Evolutionary conservation across 2,329 filamentous ascomycete genomes (phyloP).

Genomic region (Aspergillus neoniger): DNA sequence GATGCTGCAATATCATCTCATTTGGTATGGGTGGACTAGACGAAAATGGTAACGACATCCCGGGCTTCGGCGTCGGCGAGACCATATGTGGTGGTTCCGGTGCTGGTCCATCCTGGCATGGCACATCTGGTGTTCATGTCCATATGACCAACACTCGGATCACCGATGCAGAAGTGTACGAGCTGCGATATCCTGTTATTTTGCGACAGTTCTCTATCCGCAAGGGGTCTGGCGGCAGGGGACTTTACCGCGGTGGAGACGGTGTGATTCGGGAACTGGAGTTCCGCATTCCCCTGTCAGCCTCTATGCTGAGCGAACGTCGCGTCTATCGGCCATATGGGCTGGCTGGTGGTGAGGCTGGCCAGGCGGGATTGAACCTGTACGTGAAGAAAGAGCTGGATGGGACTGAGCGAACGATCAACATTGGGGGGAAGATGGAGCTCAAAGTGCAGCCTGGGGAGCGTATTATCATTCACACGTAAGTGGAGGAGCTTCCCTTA

Average conservation of each 20-base stretch:
- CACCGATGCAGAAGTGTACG: slow-evolving; percentile 79
- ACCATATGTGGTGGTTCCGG: slow-evolving; percentile 81
- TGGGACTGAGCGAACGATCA: slow-evolving; percentile 56
- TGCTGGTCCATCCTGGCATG: slow-evolving; percentile 74
- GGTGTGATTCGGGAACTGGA: slow-evolving; percentile 82
- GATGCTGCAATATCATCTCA: slow-evolving; percentile 81
- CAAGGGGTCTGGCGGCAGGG: slow-evolving; percentile 64
- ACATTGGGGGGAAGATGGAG: slow-evolving; percentile 65
- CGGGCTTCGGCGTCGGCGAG: slow-evolving; percentile 84
- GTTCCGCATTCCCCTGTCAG: slow-evolving; percentile 77
- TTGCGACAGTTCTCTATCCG: slow-evolving; percentile 72
- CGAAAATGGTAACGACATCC: slow-evolving; percentile 57
- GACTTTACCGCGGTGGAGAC: slow-evolving; percentile 70
- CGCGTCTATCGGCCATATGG: slow-evolving; percentile 79
- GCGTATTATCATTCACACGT: slow-evolving; percentile 63
- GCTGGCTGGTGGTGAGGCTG: slow-evolving; percentile 78
- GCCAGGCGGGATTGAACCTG: slow-evolving; percentile 75
- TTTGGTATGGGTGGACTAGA: slow-evolving; percentile 72
- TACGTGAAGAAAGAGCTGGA: slow-evolving; percentile 77
- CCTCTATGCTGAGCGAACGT: slow-evolving; percentile 75
- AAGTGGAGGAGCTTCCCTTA: not conserved
- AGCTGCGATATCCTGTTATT: slow-evolving; percentile 76
- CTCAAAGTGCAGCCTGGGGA: slow-evolving; percentile 62
- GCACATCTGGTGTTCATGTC: slow-evolving; percentile 74
- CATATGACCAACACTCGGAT: slow-evolving; percentile 91